Evolutionary conservation across 2,329 filamentous ascomycete genomes (phyloP).

Genomic region (Aspergillus aculeatus): DNA sequence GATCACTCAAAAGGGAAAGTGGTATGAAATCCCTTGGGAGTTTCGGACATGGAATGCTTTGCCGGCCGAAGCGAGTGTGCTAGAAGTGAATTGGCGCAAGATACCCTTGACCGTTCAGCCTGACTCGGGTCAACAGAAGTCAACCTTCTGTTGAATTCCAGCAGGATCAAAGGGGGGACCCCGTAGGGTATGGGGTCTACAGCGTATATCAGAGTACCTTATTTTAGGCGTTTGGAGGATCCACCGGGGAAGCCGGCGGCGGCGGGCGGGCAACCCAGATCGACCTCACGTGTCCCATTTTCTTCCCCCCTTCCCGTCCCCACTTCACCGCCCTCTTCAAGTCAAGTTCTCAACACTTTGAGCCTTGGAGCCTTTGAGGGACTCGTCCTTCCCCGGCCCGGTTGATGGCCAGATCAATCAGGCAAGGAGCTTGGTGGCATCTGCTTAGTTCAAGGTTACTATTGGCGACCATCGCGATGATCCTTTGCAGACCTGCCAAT

Average conservation of each 20-base stretch:
- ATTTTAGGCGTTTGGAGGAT: constrained; percentile 7
- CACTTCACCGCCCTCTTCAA: constrained; percentile 17
- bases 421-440: neutral
- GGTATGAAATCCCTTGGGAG: neutral
- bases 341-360: constrained; percentile 16
- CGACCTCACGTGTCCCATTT: constrained; percentile 13
- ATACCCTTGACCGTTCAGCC: neutral
- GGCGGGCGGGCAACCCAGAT: constrained; percentile 14
- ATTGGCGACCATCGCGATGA: neutral
- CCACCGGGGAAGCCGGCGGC: constrained; percentile 6
- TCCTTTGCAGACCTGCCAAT: constrained; percentile 1
- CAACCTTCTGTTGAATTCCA: neutral
- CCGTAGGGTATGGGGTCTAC: constrained; percentile 5
- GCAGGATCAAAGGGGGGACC: constrained; percentile 4
- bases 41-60: neutral
- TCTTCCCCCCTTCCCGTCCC: neutral
- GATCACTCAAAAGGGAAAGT: neutral
- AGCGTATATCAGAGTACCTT: constrained; percentile 8
- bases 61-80: neutral
- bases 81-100: too few species aligned
- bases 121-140: neutral
- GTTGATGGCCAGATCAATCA: neutral
- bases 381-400: neutral
- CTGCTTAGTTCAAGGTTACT: neutral
- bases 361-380: constrained; percentile 1